Percentiles rank a stretch among this genome's conserved stretches.
Conservation (phyloP, 805 yeast genomes). For the Lipomyces orientalis region DNA sequence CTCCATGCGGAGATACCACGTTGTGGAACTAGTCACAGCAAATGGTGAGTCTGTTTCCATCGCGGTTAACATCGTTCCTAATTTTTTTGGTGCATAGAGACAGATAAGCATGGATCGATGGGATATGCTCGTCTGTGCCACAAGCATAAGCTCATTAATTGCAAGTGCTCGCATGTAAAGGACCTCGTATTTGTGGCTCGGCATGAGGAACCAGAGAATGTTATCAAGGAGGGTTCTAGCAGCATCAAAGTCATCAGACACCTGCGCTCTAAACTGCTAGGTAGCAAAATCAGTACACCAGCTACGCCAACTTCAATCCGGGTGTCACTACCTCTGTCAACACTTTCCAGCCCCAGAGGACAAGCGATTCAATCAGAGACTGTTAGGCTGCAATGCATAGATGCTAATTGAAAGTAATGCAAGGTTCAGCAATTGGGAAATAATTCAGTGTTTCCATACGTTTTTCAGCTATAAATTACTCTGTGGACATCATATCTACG, state of each 20-base stretch:
- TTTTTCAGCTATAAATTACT: neutral
- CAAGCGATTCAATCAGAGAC: neutral
- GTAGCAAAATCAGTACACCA: neutral
- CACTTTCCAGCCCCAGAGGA: neutral
- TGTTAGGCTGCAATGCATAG: neutral
- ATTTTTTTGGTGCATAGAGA: neutral
- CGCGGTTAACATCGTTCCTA: neutral
- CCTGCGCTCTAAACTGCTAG: neutral
- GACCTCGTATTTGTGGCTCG: neutral
- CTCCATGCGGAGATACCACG: neutral
- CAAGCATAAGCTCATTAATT: neutral
- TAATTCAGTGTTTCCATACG: neutral
- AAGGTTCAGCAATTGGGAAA: neutral
- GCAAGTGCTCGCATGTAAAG: neutral
- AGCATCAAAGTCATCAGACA: neutral
- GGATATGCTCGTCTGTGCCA: neutral
- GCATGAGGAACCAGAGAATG: neutral
- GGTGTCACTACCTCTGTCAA: neutral
- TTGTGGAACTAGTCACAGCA: neutral
- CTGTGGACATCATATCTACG: neutral
- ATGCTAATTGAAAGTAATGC: neutral
- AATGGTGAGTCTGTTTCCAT: neutral
- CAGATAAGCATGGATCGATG: neutral
- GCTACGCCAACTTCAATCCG: neutral
- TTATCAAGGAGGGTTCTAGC: neutral